These are phyloP conservation scores for Hemileccinum impolitum DNA, from an alignment of 768 basidiomycete genomes.

Conservation along the genomic window DNA sequence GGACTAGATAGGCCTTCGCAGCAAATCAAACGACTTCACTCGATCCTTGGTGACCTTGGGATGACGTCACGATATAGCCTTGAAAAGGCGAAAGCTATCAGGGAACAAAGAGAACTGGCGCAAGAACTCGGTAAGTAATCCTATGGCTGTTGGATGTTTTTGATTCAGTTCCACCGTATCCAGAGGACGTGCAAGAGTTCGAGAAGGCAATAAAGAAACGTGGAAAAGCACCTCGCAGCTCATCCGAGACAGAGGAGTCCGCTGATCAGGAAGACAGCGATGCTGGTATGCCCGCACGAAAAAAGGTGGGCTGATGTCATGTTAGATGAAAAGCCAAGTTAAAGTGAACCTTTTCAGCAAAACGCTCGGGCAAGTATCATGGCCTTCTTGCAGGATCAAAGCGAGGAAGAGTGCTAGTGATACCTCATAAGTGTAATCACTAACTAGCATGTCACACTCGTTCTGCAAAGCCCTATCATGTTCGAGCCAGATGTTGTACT, in stretches of 20 bases:
- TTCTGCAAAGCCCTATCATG: background rate
- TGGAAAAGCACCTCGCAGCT: slow-evolving; percentile 16
- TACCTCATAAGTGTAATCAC: no score
- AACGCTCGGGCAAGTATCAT: slow-evolving; percentile 59
- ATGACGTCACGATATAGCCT: slow-evolving; percentile 77
- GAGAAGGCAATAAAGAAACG: slow-evolving; percentile 44
- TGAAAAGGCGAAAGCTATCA: slow-evolving; percentile 79
- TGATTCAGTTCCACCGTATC: background rate
- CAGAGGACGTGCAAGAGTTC: slow-evolving; percentile 77
- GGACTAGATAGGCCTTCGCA: slow-evolving; percentile 52
- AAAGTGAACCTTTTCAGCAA: slow-evolving; percentile 23
- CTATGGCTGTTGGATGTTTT: background rate
- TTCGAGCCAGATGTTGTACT: background rate
- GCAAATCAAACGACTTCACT: slow-evolving; percentile 63
- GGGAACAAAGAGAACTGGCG: slow-evolving; percentile 67
- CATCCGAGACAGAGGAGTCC: slow-evolving; percentile 22
- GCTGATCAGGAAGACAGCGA: slow-evolving; percentile 34
- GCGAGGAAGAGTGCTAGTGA: slow-evolving; percentile 44
- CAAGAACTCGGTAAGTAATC: slow-evolving; percentile 66
- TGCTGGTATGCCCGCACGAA: slow-evolving; percentile 33
- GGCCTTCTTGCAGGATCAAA: slow-evolving; percentile 71
- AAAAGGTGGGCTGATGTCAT: slow-evolving; percentile 36
- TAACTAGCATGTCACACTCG: no score
- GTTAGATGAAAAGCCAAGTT: background rate
- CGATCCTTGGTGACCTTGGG: slow-evolving; percentile 67